Evolutionary conservation across 2,329 filamentous ascomycete species (phyloP).

Genomic region (Paraconiothyrium sp.): DNA sequence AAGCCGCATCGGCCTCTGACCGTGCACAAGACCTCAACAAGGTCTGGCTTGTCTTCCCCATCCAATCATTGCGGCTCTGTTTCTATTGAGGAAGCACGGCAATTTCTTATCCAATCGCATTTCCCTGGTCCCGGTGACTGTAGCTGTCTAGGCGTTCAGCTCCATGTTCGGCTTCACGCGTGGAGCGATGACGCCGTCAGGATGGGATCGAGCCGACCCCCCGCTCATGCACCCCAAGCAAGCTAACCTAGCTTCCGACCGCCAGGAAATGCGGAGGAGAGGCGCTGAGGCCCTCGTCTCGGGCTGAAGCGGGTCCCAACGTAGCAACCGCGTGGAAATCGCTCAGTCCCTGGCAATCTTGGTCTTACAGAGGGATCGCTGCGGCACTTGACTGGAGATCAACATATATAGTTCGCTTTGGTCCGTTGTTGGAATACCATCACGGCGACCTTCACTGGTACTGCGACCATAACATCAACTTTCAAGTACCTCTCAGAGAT

Average conservation of each 20-base stretch:
- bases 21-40: background rate
- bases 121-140: background rate
- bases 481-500: background rate
- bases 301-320: conserved; percentile 10
- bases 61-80: background rate
- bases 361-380: background rate
- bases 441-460: conserved; percentile 15
- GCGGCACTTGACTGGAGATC: background rate
- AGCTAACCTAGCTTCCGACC: conserved; percentile 9
- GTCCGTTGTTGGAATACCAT: conserved; percentile 5
- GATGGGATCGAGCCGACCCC: background rate
- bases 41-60: background rate
- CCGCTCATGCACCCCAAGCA: conserved; percentile 16
- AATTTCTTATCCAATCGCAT: conserved; percentile 8
- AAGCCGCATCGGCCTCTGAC: conserved; percentile 1
- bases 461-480: background rate
- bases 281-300: conserved; percentile 2
- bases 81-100: background rate
- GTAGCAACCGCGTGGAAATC: conserved; percentile 8
- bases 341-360: conserved; percentile 3
- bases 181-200: conserved; percentile 4
- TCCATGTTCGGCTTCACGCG: conserved; percentile 7
- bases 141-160: conserved; percentile 3
- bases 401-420: conserved; percentile 17
- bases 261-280: conserved; percentile 11